A percentile compares a stretch with the other conserved stretches of the same genome.
Conservation (phyloP, 768 basidiomycete genomes). For the Tricholoma flavovirens region DNA sequence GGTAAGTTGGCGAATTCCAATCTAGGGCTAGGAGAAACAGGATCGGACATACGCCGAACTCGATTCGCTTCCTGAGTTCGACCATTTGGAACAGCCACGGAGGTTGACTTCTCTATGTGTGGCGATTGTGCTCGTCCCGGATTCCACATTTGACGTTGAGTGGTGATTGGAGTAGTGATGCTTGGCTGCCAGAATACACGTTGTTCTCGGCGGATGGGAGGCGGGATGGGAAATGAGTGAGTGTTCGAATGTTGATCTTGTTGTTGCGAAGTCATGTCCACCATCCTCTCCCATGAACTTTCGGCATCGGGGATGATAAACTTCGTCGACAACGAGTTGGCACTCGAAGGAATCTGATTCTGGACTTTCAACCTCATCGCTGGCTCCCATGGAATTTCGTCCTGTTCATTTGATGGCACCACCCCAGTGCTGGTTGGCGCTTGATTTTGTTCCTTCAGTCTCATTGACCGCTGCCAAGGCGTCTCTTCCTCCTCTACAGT, state of each 20-base stretch:
- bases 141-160: conserved; percentile 13
- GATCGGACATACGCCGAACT: conserved; percentile 26
- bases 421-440: neutral
- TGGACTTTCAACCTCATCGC: neutral
- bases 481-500: neutral
- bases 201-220: neutral
- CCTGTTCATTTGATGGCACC: neutral
- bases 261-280: neutral
- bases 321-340: neutral
- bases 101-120: conserved; percentile 18
- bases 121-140: conserved; percentile 2
- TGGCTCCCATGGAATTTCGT: neutral
- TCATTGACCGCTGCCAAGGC: conserved; percentile 5
- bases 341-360: neutral
- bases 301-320: neutral
- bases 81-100: conserved; percentile 5
- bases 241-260: neutral
- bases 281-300: neutral
- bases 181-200: conserved; percentile 12
- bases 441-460: conserved; percentile 5
- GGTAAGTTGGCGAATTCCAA: conserved; percentile 12
- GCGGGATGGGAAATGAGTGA: neutral
- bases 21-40: conserved; percentile 20
- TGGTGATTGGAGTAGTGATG: neutral
- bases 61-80: conserved; percentile 12